phyloP scores from a whole-genome alignment of 73 alveolate genomes.

The Paraurostyla sp. region DNA sequence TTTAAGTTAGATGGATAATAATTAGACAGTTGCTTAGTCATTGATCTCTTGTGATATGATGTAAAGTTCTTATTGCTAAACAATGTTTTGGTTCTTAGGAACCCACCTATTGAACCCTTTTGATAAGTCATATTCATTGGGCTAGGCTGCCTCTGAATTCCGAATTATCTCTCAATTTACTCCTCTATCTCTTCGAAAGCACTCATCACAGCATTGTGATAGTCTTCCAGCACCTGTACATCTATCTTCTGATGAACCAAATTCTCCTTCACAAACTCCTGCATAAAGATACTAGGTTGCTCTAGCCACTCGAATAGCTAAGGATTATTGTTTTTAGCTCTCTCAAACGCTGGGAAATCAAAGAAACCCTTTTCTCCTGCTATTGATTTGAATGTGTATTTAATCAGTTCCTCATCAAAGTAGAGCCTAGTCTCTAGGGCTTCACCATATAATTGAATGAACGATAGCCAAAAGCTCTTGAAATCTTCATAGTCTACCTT shows the following conservation, averaged over 20 bases:
- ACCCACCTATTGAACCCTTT: neutral
- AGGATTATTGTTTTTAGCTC: conserved; percentile 57
- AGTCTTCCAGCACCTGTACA: conserved; percentile 4
- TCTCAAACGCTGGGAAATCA: conserved; percentile 39
- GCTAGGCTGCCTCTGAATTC: neutral
- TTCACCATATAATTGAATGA: conserved; percentile 53
- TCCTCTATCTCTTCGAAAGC: conserved; percentile 11
- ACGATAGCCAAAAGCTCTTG: conserved; percentile 47
- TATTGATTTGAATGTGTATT: conserved; percentile 46
- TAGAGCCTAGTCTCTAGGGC: conserved; percentile 35
- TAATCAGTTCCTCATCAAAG: conserved; percentile 41
- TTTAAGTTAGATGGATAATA: too few relatives aligned
- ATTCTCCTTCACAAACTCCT: conserved; percentile 51
- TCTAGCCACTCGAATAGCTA: conserved; percentile 68
- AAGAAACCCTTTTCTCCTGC: conserved; percentile 41
- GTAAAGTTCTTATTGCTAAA: too few relatives aligned
- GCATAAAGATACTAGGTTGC: conserved; percentile 53
- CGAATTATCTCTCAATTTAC: neutral
- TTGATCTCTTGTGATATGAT: too few relatives aligned
- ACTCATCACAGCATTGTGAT: conserved; percentile 14
- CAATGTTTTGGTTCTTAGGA: neutral
- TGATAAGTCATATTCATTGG: neutral
- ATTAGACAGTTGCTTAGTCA: too few relatives aligned
- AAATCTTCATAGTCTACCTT: conserved; percentile 51
- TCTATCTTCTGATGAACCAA: conserved; percentile 12